phyloP scores from a whole-genome alignment of 2,329 filamentous ascomycete species.

The Aaosphaeria pasadenensis region DNA sequence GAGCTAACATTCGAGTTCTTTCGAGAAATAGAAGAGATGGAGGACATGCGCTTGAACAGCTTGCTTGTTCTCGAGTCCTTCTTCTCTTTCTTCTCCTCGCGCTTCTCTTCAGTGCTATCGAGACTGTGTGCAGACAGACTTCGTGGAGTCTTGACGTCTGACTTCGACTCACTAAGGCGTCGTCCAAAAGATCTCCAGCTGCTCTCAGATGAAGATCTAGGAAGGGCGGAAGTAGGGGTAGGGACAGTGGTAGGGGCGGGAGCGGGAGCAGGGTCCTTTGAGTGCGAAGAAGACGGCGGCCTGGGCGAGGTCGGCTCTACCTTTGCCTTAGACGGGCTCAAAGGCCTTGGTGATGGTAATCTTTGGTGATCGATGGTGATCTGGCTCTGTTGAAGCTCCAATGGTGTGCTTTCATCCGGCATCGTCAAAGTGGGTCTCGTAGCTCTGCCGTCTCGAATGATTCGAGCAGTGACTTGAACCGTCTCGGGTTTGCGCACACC shows the following conservation, averaged over 20 bases:
- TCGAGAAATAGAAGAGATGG: conserved; percentile 52
- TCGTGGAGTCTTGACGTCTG: conserved; percentile 19
- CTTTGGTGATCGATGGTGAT: conserved; percentile 64
- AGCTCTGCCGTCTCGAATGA: conserved; percentile 62
- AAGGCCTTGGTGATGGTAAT: conserved; percentile 21
- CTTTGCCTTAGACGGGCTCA: conserved; percentile 15
- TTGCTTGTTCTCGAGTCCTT: conserved; percentile 59
- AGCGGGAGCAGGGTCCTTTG: conserved; percentile 20
- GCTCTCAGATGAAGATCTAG: conserved; percentile 39
- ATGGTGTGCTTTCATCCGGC: conserved; percentile 51
- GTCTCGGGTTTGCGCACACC: conserved; percentile 60
- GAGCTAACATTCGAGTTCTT: conserved; percentile 42
- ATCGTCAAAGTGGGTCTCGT: conserved; percentile 30
- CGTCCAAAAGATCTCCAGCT: conserved; percentile 38
- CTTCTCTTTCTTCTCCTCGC: conserved; percentile 45
- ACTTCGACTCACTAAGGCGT: conserved; percentile 35
- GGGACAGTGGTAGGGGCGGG: no score
- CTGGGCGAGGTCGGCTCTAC: conserved; percentile 29
- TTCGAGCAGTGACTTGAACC: conserved; percentile 83
- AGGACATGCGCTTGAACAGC: conserved; percentile 66
- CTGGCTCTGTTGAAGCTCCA: conserved; percentile 54
- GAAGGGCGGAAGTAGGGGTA: conserved; percentile 12
- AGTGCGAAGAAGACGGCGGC: conserved; percentile 27
- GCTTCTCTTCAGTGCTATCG: conserved; percentile 38
- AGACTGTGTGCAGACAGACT: conserved; percentile 21